Base-by-base conservation (phyloP, 768 basidiomycete genomes). In the Mycena pura region DNA sequence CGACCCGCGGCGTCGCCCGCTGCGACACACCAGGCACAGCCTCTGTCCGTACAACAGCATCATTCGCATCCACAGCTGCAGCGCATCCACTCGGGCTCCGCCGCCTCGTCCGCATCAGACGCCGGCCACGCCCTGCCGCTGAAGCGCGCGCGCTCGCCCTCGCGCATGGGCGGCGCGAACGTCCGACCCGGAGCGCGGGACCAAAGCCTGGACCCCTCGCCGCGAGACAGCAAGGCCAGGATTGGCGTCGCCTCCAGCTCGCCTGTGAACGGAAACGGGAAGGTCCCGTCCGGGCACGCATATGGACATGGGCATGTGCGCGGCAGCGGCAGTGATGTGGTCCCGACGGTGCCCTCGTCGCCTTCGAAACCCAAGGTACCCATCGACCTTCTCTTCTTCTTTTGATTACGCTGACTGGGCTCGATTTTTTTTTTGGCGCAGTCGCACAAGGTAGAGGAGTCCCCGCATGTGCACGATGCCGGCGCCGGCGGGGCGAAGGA, bases 351-450 rank as follows among this genome's bases (percentile, higher is more conserved):
- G 15, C 27, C 24, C 27, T 45, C 53, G 49, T 65, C 63, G 60
- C 52, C 64, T 56, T 59, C 64, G 51, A 66, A 52, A 59, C 57
- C 57, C 24, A 52, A 66, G 64, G 64, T 66, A 66, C 32, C 39
- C 36, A 40, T 52, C 31, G 8, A 21, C 19, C 11, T 56, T 46
- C 45, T 56, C 60, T 46, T 55, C 48, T 60, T 63, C 61, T 57
- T 60, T 51, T 49, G 24, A 45, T 60, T 34, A 27, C 25, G 45
- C 9, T 9, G 9, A 36, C 44, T 21, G n/a, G 34, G 38, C 56
- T 63, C 50, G 58, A 48, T 58, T 49, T 47, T 29, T 13, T 29
- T 52, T 53, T 53, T n/a, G n/a, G n/a, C 48, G 57, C 40, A 57
- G 62, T 57, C 51, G 21, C 56, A 63, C 45, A 57, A 63, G 62